Evolutionary conservation across 257 asterid genomes (phyloP).

Genomic region (Petrea volubilis): DNA sequence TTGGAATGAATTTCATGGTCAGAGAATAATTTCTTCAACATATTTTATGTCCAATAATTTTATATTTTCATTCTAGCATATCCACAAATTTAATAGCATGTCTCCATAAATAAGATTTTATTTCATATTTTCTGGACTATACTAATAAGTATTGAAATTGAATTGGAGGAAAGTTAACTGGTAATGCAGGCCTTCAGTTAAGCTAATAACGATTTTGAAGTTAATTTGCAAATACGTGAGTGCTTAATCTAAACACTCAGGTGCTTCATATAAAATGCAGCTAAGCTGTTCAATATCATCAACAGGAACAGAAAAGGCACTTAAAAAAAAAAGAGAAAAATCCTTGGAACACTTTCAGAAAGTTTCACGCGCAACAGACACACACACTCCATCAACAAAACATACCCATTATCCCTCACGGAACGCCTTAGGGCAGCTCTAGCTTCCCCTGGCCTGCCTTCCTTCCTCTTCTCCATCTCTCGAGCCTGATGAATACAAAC

Average conservation of each 20-base stretch:
- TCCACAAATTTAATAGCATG: not conserved
- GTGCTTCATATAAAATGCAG: not conserved
- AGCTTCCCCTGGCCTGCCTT: conserved; percentile 97
- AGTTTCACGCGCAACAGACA: too few species aligned
- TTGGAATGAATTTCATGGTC: not conserved
- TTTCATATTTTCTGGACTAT: not conserved
- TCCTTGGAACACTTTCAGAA: too few species aligned
- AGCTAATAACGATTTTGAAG: not conserved
- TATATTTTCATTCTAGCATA: not conserved
- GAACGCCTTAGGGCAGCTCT: conserved; percentile 94
- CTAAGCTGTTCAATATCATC: not conserved
- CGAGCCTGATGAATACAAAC: conserved; percentile 64
- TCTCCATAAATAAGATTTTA: not conserved
- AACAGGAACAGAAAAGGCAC: not conserved
- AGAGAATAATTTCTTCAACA: not conserved
- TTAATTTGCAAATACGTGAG: not conserved
- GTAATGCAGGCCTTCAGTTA: not conserved
- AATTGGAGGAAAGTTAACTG: not conserved
- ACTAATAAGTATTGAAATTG: not conserved
- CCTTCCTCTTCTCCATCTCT: conserved; percentile 96
- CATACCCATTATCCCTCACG: conserved; percentile 95
- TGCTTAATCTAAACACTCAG: not conserved
- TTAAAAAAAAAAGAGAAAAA: too few species aligned
- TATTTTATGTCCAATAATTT: not conserved
- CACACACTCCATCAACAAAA: not conserved